These are phyloP conservation scores for Lecanicillium sp. DNA, from an alignment of 2,329 filamentous ascomycete species.

Conservation along the genomic window DNA sequence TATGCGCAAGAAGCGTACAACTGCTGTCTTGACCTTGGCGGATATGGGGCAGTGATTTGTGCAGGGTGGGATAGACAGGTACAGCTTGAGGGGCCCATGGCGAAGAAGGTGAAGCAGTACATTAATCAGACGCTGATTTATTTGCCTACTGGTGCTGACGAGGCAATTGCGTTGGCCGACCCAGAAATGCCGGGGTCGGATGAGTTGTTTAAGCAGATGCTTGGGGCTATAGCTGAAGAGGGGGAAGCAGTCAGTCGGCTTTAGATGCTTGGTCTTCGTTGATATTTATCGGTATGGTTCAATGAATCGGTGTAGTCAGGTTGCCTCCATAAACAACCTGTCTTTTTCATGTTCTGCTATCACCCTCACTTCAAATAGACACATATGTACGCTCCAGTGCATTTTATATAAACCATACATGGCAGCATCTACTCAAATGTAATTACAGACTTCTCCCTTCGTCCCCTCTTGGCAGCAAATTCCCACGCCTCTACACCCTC, in stretches of 20 bases:
- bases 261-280: no score
- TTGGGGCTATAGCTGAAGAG: background rate
- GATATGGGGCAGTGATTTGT: constrained; percentile 19
- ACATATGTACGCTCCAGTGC: no score
- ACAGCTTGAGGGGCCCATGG: constrained; percentile 16
- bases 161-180: constrained; percentile 17
- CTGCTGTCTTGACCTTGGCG: constrained; percentile 28
- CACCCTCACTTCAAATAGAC: no score
- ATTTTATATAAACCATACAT: no score
- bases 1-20: constrained; percentile 24
- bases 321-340: no score
- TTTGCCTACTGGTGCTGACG: constrained; percentile 15
- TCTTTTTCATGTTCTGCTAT: no score
- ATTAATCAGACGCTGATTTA: constrained; percentile 27
- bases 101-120: constrained; percentile 23
- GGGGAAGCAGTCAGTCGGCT: no score
- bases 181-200: constrained; percentile 11
- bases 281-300: no score
- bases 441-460: constrained; percentile 19
- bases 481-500: constrained; percentile 19
- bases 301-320: no score
- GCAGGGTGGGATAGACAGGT: constrained; percentile 23
- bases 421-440: constrained; percentile 12
- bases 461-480: constrained; percentile 13
- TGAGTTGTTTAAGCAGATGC: constrained; percentile 5